Percentiles rank a stretch among this genome's conserved stretches.
phyloP scores from a whole-genome alignment of 345 rosid species.

The Isatis tinctoria region DNA sequence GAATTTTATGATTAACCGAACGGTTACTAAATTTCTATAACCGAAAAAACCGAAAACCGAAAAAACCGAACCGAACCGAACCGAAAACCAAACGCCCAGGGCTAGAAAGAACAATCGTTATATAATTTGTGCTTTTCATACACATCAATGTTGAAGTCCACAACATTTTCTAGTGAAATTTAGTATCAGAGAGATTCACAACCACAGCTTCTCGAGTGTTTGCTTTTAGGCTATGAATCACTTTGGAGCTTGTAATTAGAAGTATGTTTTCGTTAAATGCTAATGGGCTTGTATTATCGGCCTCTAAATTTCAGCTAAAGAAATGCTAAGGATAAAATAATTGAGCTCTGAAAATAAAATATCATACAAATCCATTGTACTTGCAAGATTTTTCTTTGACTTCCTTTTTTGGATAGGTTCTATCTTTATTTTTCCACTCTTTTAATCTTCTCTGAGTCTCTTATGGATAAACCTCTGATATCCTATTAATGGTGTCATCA shows the following conservation, averaged over 20 bases:
- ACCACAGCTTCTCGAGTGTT: neutral
- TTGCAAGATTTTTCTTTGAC: neutral
- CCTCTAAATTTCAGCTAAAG: neutral
- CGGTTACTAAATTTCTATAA: no score
- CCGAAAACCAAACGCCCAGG: no score
- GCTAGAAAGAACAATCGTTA: neutral
- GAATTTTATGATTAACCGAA: no score
- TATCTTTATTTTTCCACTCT: neutral
- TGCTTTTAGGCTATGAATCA: neutral
- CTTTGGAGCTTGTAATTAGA: no score
- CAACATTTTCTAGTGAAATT: neutral
- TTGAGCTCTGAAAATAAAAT: neutral
- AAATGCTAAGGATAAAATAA: neutral
- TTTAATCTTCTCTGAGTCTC: neutral
- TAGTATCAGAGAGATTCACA: no score
- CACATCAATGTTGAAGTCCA: neutral
- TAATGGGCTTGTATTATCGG: neutral
- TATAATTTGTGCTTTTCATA: neutral
- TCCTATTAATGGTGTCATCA: constrained; percentile 11
- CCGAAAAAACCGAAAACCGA: no score
- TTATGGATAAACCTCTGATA: constrained; percentile 16
- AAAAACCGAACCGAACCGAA: no score
- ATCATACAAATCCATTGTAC: neutral
- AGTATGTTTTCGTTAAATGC: neutral
- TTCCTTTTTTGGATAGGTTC: neutral